phyloP scores from a whole-genome alignment of 2,329 filamentous ascomycete genomes.

The Pyricularia sp. region DNA sequence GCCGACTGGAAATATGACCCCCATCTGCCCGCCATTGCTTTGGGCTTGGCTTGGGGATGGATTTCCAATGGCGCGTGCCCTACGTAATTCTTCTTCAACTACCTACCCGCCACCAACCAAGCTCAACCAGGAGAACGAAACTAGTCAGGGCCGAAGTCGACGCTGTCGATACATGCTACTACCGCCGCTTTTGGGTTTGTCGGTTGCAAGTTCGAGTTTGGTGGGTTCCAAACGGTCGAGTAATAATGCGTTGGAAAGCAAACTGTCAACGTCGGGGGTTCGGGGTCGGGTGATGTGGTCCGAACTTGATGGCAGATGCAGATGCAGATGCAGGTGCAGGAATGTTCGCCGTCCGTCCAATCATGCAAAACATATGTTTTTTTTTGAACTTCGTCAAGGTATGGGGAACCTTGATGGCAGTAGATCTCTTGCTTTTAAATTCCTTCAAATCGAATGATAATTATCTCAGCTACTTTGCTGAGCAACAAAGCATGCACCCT shows the following conservation, averaged over 20 bases:
- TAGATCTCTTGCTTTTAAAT: background rate
- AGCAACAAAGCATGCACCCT: background rate
- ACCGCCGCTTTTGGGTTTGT: background rate
- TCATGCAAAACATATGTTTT: background rate
- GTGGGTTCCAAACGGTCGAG: background rate
- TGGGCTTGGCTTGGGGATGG: slow-evolving; percentile 22
- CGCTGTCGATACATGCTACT: background rate
- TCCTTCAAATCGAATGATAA: background rate
- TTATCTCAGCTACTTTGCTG: background rate
- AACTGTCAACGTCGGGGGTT: background rate
- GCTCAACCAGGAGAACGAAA: background rate
- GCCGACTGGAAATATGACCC: slow-evolving; percentile 78
- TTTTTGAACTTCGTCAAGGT: background rate
- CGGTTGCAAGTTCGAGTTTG: background rate
- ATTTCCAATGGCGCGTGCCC: background rate
- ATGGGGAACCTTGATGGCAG: background rate
- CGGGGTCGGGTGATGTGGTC: background rate
- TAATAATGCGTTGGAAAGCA: background rate
- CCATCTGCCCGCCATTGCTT: slow-evolving; percentile 55
- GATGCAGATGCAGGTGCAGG: background rate
- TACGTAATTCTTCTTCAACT: background rate
- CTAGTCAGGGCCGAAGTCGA: background rate
- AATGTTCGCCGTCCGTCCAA: background rate
- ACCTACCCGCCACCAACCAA: background rate
- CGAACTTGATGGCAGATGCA: background rate